Conservation (phyloP, 2,329 filamentous ascomycete species). For the Penicillium sp. region DNA sequence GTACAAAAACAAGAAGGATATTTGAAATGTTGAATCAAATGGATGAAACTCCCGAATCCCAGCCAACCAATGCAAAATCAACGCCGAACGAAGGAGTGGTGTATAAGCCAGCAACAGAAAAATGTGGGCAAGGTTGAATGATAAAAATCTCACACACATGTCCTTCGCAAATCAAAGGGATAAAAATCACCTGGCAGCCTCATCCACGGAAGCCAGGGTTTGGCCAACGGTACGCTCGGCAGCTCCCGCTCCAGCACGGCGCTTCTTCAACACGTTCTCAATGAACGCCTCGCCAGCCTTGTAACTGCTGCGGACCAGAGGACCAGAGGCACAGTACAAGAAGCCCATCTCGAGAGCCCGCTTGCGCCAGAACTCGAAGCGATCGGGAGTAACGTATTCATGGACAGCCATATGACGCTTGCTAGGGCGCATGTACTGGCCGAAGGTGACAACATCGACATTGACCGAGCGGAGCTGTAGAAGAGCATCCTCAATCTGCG, state of each 20-base stretch:
- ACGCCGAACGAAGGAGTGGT: slow-evolving; percentile 14
- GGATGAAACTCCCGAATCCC: slow-evolving; percentile 10
- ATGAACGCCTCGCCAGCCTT: slow-evolving; percentile 99
- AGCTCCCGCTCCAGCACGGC: slow-evolving; percentile 43
- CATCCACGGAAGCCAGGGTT: slow-evolving; percentile 26
- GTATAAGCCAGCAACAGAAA: not conserved
- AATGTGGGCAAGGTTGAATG: not conserved
- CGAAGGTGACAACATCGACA: slow-evolving; percentile 96
- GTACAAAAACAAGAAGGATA: slow-evolving; percentile 17
- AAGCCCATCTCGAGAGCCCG: slow-evolving; percentile 93
- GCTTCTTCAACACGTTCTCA: slow-evolving; percentile 93
- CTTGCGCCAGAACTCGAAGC: slow-evolving; percentile 89
- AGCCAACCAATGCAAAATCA: slow-evolving; percentile 23
- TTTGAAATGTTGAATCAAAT: slow-evolving; percentile 19
- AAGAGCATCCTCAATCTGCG: slow-evolving; percentile 78
- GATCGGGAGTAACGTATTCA: slow-evolving; percentile 87
- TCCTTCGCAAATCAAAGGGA: slow-evolving; percentile 7
- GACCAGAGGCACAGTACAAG: slow-evolving; percentile 92
- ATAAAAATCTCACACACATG: not conserved
- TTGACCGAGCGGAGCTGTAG: slow-evolving; percentile 75
- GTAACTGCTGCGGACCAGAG: slow-evolving; percentile 90
- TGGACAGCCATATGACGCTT: slow-evolving; percentile 97
- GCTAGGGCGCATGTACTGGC: slow-evolving; percentile 99
- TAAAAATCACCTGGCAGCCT: slow-evolving; percentile 30
- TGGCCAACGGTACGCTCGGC: slow-evolving; percentile 31